These are phyloP conservation scores for Suillus plorans DNA, from an alignment of 768 basidiomycete genomes.

Conservation along the genomic window DNA sequence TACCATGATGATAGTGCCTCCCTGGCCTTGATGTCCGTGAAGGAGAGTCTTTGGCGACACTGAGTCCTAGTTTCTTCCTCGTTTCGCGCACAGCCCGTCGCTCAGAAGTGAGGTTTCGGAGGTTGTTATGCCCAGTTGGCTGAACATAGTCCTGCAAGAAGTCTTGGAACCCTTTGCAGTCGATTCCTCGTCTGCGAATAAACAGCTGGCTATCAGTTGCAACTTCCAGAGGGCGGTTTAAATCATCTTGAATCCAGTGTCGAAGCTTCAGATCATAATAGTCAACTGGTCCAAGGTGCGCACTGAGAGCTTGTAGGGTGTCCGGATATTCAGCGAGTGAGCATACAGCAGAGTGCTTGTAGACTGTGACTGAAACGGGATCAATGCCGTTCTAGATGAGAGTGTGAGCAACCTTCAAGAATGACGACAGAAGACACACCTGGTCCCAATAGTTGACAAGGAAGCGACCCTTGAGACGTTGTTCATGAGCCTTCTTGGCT, in stretches of 20 bases:
- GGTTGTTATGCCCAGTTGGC: not conserved
- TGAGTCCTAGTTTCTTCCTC: not conserved
- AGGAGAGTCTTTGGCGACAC: not conserved
- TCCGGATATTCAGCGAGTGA: not conserved
- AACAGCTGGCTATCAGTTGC: not conserved
- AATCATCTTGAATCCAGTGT: not conserved
- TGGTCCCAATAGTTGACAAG: not conserved
- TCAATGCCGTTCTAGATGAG: not conserved
- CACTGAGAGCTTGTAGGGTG: not conserved
- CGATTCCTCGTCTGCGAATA: not conserved
- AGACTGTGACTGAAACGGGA: not conserved
- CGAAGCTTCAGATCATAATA: not conserved
- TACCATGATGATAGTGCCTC: not conserved
- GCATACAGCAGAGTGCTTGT: not conserved
- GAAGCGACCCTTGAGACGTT: not conserved
- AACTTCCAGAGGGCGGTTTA: not conserved
- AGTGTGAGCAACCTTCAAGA: not conserved
- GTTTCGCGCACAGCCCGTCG: not conserved
- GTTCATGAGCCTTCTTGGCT: not conserved
- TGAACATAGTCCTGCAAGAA: not conserved
- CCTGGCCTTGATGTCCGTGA: not conserved
- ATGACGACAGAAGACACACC: not conserved
- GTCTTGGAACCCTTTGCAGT: not conserved
- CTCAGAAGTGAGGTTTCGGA: not conserved
- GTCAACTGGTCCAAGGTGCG: no score